Conservation (phyloP, 2,329 filamentous ascomycete genomes). For the Trichophyton schoenleinii region DNA sequence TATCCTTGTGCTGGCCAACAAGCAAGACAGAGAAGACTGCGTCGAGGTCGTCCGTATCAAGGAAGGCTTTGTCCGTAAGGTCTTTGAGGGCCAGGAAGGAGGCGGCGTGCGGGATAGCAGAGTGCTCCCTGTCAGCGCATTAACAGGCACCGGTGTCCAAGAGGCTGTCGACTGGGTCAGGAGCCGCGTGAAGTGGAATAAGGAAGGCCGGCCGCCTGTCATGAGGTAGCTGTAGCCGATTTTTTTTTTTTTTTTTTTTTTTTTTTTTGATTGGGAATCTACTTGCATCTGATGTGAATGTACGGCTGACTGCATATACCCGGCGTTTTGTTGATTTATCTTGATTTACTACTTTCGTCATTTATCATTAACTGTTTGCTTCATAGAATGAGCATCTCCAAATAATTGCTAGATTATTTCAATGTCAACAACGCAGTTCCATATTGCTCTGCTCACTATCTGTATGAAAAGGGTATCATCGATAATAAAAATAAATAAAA, state of each 20-base stretch:
- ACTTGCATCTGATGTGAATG: background rate
- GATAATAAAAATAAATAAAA: background rate
- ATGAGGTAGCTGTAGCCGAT: conserved; percentile 52
- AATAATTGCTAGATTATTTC: no score
- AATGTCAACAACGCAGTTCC: background rate
- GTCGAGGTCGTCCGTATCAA: conserved; percentile 96
- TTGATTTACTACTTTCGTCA: background rate
- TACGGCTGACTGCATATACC: background rate
- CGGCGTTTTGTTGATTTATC: background rate
- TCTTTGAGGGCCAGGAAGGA: conserved; percentile 89
- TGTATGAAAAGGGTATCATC: conserved; percentile 4
- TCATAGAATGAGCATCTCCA: background rate
- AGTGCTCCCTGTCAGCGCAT: conserved; percentile 80
- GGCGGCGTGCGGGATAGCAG: conserved; percentile 75
- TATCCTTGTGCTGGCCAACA: conserved; percentile 84
- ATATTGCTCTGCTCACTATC: background rate
- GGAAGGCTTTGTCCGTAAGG: conserved; percentile 86
- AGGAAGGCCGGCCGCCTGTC: conserved; percentile 77
- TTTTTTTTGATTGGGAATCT: background rate
- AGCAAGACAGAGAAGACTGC: conserved; percentile 94
- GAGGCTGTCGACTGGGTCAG: conserved; percentile 97
- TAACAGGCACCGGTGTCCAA: conserved; percentile 67
- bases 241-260: background rate
- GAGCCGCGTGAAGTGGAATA: conserved; percentile 90
- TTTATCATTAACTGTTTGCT: background rate